phyloP scores from a whole-genome alignment of 2,329 filamentous ascomycete species.

The Botrytis medusae region DNA sequence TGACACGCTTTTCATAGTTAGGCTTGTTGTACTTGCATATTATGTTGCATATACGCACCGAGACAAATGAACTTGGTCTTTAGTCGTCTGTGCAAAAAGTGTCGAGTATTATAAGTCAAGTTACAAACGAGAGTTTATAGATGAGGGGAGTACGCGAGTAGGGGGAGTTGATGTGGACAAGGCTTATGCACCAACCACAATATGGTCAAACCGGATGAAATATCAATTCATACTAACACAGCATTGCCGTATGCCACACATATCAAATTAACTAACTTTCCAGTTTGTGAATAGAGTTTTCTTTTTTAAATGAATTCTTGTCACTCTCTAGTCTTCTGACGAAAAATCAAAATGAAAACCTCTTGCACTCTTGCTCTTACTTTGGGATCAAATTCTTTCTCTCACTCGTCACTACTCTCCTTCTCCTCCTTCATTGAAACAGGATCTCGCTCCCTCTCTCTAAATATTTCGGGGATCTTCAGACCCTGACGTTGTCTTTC shows the following conservation, averaged over 20 bases:
- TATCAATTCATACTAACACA: conserved; percentile 9
- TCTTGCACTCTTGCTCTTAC: neutral
- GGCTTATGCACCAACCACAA: conserved; percentile 12
- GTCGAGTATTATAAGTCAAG: neutral
- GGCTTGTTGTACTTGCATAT: conserved; percentile 1
- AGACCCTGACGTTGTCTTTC: conserved; percentile 12
- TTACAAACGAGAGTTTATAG: neutral
- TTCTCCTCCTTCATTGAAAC: neutral
- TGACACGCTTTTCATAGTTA: neutral
- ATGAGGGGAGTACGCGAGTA: conserved; percentile 11
- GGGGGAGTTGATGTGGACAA: neutral
- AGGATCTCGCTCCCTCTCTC: neutral
- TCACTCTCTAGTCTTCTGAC: neutral
- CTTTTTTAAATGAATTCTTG: neutral
- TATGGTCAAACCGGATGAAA: conserved; percentile 18
- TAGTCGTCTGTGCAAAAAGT: conserved; percentile 1
- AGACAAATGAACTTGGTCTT: neutral
- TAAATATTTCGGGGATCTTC: conserved; percentile 4
- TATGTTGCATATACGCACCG: conserved; percentile 4
- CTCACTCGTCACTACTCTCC: neutral
- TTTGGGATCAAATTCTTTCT: neutral
- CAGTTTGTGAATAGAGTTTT: neutral
- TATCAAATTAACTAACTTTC: neutral
- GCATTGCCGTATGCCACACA: conserved; percentile 12
- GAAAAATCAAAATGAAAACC: neutral